Percentiles rank a stretch among this genome's conserved stretches.
Conservation (phyloP, 2,329 filamentous ascomycete genomes). For the Tolypocladium cylindrosporum region DNA sequence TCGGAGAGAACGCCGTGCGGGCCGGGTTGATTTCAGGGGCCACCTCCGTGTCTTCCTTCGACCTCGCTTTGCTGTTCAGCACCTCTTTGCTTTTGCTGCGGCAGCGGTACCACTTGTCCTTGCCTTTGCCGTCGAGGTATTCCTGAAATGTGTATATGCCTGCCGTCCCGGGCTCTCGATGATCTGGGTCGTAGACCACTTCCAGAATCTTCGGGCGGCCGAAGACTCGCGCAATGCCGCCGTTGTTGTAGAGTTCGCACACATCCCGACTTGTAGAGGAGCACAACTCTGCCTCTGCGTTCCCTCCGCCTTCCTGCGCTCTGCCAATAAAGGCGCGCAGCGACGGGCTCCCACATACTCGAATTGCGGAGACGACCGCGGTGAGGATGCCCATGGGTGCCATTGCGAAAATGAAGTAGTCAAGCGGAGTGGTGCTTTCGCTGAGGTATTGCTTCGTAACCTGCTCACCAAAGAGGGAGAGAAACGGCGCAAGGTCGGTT, state of each 20-base stretch:
- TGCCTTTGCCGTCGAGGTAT: background rate
- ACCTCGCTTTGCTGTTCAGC: background rate
- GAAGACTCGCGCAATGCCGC: conserved; percentile 19
- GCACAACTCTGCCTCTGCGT: conserved; percentile 27
- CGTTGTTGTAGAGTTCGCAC: conserved; percentile 26
- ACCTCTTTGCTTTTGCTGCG: background rate
- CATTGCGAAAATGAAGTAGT: conserved; percentile 23
- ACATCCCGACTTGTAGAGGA: conserved; percentile 28
- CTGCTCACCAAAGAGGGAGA: conserved; percentile 25
- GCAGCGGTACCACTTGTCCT: background rate
- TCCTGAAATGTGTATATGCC: background rate
- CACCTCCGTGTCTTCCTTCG: background rate
- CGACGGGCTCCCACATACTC: conserved; percentile 17
- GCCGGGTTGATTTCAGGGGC: background rate
- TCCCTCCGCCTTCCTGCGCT: conserved; percentile 21
- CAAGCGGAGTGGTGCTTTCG: conserved; percentile 16
- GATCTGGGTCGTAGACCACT: conserved; percentile 9
- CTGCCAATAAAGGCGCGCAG: conserved; percentile 29
- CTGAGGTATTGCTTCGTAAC: conserved; percentile 28
- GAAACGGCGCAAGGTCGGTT: conserved; percentile 20
- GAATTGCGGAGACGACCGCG: conserved; percentile 19
- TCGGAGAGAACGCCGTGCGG: background rate
- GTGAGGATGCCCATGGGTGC: conserved; percentile 30
- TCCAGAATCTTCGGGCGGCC: conserved; percentile 22
- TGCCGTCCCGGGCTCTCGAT: background rate